Evolutionary conservation across 2,329 filamentous ascomycete species (phyloP).

Genomic region (Monilinia laxa): DNA sequence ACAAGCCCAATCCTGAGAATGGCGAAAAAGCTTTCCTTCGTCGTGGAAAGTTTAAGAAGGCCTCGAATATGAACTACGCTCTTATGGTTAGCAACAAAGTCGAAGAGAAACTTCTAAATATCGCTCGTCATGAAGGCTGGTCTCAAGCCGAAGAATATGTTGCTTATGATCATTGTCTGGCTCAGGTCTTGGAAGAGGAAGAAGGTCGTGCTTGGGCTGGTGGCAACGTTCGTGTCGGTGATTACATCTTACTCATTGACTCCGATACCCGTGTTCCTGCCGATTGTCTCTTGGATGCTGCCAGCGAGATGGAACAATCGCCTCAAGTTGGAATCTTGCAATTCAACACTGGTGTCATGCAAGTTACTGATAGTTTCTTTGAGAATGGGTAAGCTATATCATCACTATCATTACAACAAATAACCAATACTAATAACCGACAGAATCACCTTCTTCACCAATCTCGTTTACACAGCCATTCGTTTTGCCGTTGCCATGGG

Average conservation of each 20-base stretch:
- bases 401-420: not conserved
- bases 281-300: constrained; percentile 76
- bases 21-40: constrained; percentile 44
- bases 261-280: constrained; percentile 76
- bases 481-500: constrained; percentile 75
- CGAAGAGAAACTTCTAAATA: constrained; percentile 15
- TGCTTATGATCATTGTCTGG: constrained; percentile 64
- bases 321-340: constrained; percentile 78
- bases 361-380: constrained; percentile 72
- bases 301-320: constrained; percentile 78
- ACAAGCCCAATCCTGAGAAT: constrained; percentile 26
- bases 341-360: constrained; percentile 76
- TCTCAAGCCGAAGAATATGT: constrained; percentile 65
- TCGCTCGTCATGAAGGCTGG: constrained; percentile 49
- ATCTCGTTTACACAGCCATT: constrained; percentile 75
- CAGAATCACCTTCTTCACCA: constrained; percentile 66
- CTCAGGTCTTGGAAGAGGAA: constrained; percentile 61
- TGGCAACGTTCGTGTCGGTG: constrained; percentile 81
- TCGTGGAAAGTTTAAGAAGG: constrained; percentile 55
- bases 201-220: constrained; percentile 75
- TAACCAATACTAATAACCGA: not conserved
- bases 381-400: constrained; percentile 51
- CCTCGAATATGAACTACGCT: constrained; percentile 52
- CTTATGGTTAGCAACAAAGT: constrained; percentile 44
- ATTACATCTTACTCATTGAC: constrained; percentile 78